Conservation (phyloP, 768 basidiomycete species). For the Fomitopsis serialis region DNA sequence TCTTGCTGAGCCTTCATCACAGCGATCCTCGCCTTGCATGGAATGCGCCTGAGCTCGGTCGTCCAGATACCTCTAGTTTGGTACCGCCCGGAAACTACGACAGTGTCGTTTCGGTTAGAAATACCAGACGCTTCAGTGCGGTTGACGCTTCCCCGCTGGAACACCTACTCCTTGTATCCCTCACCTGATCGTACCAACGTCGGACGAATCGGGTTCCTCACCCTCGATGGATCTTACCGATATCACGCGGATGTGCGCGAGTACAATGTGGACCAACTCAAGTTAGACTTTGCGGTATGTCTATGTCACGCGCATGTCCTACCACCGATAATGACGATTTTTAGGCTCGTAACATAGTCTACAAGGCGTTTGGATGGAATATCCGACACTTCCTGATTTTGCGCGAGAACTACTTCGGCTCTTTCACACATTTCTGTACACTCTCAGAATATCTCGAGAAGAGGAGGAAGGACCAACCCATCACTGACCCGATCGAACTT, state of each 20-base stretch:
- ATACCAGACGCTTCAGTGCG: conserved; percentile 50
- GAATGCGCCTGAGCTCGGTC: conserved; percentile 44
- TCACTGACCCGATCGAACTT: conserved; percentile 76
- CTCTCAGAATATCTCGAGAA: conserved; percentile 80
- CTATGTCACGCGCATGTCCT: background rate
- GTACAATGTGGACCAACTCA: conserved; percentile 76
- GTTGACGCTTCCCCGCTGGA: conserved; percentile 84
- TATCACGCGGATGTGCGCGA: conserved; percentile 64
- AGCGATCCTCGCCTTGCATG: conserved; percentile 74
- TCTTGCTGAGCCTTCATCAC: background rate
- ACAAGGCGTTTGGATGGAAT: conserved; percentile 81
- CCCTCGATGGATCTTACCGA: conserved; percentile 64
- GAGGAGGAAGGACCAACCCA: conserved; percentile 45
- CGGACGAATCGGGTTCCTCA: conserved; percentile 51
- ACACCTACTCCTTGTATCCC: conserved; percentile 70
- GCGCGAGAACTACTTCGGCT: conserved; percentile 91
- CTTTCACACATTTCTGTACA: conserved; percentile 90
- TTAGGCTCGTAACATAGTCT: conserved; percentile 49
- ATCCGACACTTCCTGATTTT: conserved; percentile 84
- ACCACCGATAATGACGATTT: background rate
- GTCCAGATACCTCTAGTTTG: conserved; percentile 61
- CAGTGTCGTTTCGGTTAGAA: conserved; percentile 59
- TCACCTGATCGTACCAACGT: conserved; percentile 56
- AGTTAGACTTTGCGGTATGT: conserved; percentile 57
- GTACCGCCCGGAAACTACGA: conserved; percentile 67